Percentiles rank a stretch among this genome's conserved stretches.
phyloP scores from a whole-genome alignment of 2,329 filamentous ascomycete species.

The Alternaria arbusti region DNA sequence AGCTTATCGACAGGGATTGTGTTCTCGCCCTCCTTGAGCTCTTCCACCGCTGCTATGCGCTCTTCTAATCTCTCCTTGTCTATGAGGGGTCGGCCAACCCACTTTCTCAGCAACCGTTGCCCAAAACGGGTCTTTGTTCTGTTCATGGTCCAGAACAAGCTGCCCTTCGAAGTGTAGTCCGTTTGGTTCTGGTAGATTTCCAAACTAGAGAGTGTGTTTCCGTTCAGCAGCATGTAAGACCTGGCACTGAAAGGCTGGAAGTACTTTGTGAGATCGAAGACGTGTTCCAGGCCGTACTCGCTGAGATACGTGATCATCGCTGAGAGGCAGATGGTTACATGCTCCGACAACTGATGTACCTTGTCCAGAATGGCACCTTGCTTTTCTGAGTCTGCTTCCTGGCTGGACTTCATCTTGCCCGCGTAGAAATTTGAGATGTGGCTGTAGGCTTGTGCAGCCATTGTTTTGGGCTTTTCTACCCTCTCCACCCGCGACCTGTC shows the following conservation, averaged over 20 bases:
- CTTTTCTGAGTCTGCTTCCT: slow-evolving; percentile 40
- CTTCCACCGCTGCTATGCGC: slow-evolving; percentile 83
- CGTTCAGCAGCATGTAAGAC: slow-evolving; percentile 94
- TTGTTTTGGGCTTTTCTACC: slow-evolving; percentile 76
- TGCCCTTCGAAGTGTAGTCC: slow-evolving; percentile 82
- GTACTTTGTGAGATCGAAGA: slow-evolving; percentile 95
- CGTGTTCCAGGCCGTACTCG: slow-evolving; percentile 92
- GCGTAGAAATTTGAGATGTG: slow-evolving; percentile 95
- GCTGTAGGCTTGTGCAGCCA: slow-evolving; percentile 82
- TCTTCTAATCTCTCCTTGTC: slow-evolving; percentile 77
- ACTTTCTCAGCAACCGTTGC: slow-evolving; percentile 85
- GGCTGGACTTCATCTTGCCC: slow-evolving; percentile 71
- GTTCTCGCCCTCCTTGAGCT: slow-evolving; percentile 74
- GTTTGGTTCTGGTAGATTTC: slow-evolving; percentile 97
- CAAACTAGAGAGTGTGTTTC: slow-evolving; percentile 89
- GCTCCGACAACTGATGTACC: slow-evolving; percentile 81
- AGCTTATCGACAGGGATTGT: slow-evolving; percentile 75
- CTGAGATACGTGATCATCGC: slow-evolving; percentile 94
- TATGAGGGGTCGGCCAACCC: slow-evolving; percentile 90
- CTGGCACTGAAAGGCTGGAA: slow-evolving; percentile 94
- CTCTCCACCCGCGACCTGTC: slow-evolving; percentile 88
- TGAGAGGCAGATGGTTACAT: slow-evolving; percentile 89
- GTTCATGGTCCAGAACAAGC: slow-evolving; percentile 93
- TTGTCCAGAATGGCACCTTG: slow-evolving; percentile 75
- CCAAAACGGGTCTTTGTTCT: slow-evolving; percentile 91